Conservation (phyloP, 2,329 filamentous ascomycete genomes). For the Microcyclosporella mali region DNA sequence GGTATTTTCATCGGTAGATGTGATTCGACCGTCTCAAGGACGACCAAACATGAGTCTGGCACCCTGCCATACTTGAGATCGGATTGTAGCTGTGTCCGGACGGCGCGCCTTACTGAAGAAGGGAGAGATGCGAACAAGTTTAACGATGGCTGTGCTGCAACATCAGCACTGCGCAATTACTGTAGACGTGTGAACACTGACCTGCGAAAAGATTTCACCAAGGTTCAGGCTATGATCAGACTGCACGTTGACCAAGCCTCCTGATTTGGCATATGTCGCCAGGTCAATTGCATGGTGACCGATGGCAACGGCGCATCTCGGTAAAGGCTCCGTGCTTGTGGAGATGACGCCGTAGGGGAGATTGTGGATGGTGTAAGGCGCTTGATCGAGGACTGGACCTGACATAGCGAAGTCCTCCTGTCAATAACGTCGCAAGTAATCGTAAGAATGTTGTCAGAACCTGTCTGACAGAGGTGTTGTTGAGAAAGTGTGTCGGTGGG, state of each 20-base stretch:
- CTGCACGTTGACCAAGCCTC: conserved; percentile 16
- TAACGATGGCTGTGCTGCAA: conserved; percentile 34
- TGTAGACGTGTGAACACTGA: conserved; percentile 2
- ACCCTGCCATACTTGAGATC: conserved; percentile 27
- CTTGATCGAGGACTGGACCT: conserved; percentile 16
- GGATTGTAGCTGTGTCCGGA: conserved; percentile 39
- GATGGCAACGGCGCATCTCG: conserved; percentile 28
- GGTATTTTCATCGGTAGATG: conserved; percentile 52
- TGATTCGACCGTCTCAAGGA: conserved; percentile 40
- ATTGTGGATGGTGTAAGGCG: conserved; percentile 25
- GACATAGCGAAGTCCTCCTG: conserved; percentile 11
- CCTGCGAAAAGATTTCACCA: conserved; percentile 19
- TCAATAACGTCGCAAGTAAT: too few relatives aligned
- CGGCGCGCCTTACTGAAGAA: conserved; percentile 29
- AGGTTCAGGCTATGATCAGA: conserved; percentile 14
- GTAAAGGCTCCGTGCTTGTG: conserved; percentile 17
- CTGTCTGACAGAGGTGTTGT: too few relatives aligned
- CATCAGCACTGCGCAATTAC: not conserved
- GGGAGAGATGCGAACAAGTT: conserved; percentile 48
- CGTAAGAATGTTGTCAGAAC: too few relatives aligned
- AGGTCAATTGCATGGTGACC: conserved; percentile 27
- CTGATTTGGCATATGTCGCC: conserved; percentile 19
- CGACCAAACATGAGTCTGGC: conserved; percentile 25
- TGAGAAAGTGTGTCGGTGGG: too few relatives aligned
- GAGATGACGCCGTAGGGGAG: conserved; percentile 29